phyloP scores from a whole-genome alignment of 768 basidiomycete genomes.

The Phlebiopsis gigantea region DNA sequence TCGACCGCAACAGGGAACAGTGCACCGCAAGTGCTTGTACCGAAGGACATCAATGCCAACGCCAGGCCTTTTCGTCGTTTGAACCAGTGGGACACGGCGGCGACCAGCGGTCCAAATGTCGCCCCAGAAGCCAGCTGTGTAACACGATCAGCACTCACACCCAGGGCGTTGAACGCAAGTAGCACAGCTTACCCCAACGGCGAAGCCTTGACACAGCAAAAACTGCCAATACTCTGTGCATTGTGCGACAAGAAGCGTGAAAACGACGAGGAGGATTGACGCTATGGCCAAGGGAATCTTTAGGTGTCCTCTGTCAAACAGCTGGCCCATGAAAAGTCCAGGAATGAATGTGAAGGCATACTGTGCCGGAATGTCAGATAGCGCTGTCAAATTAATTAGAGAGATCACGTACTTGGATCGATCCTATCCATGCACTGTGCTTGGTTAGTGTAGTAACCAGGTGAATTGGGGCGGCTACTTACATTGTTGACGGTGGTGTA shows the following conservation, averaged over 20 bases:
- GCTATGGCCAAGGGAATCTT: slow-evolving; percentile 42
- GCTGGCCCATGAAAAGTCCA: slow-evolving; percentile 54
- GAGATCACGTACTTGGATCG: slow-evolving; percentile 46
- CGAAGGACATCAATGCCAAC: slow-evolving; percentile 57
- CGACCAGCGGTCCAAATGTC: slow-evolving; percentile 56
- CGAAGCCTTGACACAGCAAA: slow-evolving; percentile 67
- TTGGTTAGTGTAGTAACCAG: not conserved
- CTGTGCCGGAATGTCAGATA: slow-evolving; percentile 44
- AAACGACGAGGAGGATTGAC: slow-evolving; percentile 43
- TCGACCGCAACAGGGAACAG: slow-evolving; percentile 58
- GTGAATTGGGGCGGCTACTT: slow-evolving; percentile 5
- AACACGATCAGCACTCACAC: not conserved
- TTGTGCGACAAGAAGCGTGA: slow-evolving; percentile 64
- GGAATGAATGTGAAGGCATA: slow-evolving; percentile 60
- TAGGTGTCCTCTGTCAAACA: slow-evolving; percentile 72
- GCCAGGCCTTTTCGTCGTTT: slow-evolving; percentile 49
- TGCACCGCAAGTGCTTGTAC: slow-evolving; percentile 65
- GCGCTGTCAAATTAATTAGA: not conserved
- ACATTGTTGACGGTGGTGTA: slow-evolving; percentile 61
- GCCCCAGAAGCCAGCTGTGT: slow-evolving; percentile 37
- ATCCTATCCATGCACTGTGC: slow-evolving; percentile 59
- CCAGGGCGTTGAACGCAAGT: not conserved
- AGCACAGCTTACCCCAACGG: slow-evolving; percentile 45
- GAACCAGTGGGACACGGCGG: slow-evolving; percentile 71
- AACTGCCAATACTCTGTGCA: slow-evolving; percentile 78